Conservation (phyloP, 352 stramenopile species). For the Pythium grandisporangium region DNA sequence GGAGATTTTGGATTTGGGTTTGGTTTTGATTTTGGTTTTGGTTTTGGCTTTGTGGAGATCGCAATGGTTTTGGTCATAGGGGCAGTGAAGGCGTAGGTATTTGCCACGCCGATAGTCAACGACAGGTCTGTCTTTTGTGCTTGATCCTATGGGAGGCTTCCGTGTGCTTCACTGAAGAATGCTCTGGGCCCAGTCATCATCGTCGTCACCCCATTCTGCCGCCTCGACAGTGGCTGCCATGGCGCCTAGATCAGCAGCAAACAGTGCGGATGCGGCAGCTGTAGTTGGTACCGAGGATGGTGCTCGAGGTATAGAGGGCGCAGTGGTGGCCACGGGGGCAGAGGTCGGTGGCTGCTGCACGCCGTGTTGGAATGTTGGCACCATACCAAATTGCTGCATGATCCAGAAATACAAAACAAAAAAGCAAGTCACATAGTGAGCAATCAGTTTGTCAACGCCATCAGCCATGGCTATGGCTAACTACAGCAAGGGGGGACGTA, state of each 20-base stretch:
- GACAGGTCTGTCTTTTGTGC: too few relatives aligned
- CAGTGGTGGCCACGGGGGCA: conserved; percentile 2
- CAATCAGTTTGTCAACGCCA: neutral
- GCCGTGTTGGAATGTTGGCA: conserved; percentile 67
- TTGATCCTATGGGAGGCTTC: too few relatives aligned
- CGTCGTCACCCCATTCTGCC: conserved; percentile 60
- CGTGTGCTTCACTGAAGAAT: too few relatives aligned
- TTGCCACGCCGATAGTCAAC: too few relatives aligned
- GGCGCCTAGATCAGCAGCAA: conserved; percentile 63
- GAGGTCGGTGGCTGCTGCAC: conserved; percentile 18
- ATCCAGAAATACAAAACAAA: conserved; percentile 6
- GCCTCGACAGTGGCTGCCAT: conserved; percentile 20
- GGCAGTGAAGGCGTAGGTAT: too few relatives aligned
- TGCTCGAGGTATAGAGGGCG: conserved; percentile 13
- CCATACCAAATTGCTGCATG: conserved; percentile 78
- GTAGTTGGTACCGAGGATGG: conserved; percentile 3
- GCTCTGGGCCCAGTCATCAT: conserved; percentile 76
- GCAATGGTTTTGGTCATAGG: too few relatives aligned
- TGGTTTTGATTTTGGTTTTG: too few relatives aligned
- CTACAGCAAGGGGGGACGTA: conserved; percentile 20
- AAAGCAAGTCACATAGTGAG: conserved; percentile 3
- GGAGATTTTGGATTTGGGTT: too few relatives aligned
- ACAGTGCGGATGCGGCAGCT: conserved; percentile 36
- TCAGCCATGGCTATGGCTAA: neutral
- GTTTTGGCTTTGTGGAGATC: too few relatives aligned